Evolutionary conservation across 148 eudicot genomes (phyloP).

Genomic region (Cornus controversa): DNA sequence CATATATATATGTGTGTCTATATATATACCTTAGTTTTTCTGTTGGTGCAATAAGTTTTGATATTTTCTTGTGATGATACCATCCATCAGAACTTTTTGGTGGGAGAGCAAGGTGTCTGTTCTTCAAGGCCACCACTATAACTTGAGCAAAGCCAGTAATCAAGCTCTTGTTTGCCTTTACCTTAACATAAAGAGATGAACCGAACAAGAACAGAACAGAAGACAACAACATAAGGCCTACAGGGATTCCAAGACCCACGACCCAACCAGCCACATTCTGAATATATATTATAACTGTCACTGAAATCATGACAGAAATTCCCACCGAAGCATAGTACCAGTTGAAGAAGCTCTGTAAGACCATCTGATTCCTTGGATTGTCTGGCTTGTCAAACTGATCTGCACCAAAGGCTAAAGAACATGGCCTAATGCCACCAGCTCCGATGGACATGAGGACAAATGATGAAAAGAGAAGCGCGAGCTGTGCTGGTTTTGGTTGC

Average conservation of each 20-base stretch:
- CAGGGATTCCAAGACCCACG: conserved; percentile 39
- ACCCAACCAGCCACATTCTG: conserved; percentile 26
- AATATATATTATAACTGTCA: conserved; percentile 36
- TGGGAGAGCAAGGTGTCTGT: conserved; percentile 21
- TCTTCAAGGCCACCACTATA: conserved; percentile 24
- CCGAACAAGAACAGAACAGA: conserved; percentile 33
- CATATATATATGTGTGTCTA: too few relatives aligned
- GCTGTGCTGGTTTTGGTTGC: conserved; percentile 14
- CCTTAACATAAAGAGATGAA: conserved; percentile 28
- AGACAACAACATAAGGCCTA: conserved; percentile 30
- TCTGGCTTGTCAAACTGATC: conserved; percentile 37
- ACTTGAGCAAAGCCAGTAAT: conserved; percentile 34
- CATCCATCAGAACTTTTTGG: conserved; percentile 4
- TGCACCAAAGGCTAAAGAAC: conserved; percentile 52
- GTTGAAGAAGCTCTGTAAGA: conserved; percentile 38
- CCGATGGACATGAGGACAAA: conserved; percentile 41
- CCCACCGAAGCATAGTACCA: conserved; percentile 40
- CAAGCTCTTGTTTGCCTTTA: conserved; percentile 35
- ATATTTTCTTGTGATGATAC: conserved; percentile 27
- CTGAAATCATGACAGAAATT: conserved; percentile 31
- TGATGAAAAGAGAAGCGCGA: conserved; percentile 22
- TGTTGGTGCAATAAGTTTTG: conserved; percentile 23
- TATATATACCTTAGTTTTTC: conserved; percentile 29
- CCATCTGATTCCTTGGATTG: conserved; percentile 30
- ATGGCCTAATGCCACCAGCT: conserved; percentile 45